Evolutionary conservation across 2,329 filamentous ascomycete genomes (phyloP), one percentile per base, ranked within the genome.

Genomic region (Ophiostoma pallidulum): DNA sequence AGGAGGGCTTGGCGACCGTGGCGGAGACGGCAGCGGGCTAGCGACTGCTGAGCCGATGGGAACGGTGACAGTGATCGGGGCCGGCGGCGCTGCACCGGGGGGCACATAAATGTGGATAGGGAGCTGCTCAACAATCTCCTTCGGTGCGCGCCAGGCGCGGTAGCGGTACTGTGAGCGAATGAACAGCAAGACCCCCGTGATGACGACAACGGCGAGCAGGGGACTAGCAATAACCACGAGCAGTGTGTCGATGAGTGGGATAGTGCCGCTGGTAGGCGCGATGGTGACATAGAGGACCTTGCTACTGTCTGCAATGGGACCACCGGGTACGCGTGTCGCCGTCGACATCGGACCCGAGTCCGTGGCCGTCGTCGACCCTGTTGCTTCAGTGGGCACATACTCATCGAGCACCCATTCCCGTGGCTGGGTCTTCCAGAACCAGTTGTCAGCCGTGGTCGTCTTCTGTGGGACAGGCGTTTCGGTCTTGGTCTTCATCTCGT

Each of bases 201-300:
- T 67, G 1, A 92, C 97, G 45, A 97, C 82, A 57, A 98, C 67
- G 1, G 92, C 97, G 47, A 97, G 82, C 13, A 98, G 68, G 8
- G 92, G 92, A 59, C 90, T 96, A 46, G 97, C 82, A 28, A 98
- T 89, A n/a, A 98, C 72, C 8, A 98, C 89, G n/a, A 97, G 73
- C 3, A 98, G 75, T 0, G 91, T 97, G 62, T 98, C 92, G 57
- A 97, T 90, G 68, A 98, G 95, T 0, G 92, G 90, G 57, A 84
- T 94, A 5, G 85, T 84, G 53, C 88, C 91, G 64, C 80, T 91
- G 0, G 89, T 90, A 1, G 90, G 92, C 1, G 88, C 92, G 47
- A 98, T 79, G 8, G 92, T 95, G n/a, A 98, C 88, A 89, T 89
- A 97, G 4, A 98, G 76, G 2, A 89, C 16, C 45, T 31, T 33